Conservation (phyloP, 257 asterid species). For the Primulina tabacum region DNA sequence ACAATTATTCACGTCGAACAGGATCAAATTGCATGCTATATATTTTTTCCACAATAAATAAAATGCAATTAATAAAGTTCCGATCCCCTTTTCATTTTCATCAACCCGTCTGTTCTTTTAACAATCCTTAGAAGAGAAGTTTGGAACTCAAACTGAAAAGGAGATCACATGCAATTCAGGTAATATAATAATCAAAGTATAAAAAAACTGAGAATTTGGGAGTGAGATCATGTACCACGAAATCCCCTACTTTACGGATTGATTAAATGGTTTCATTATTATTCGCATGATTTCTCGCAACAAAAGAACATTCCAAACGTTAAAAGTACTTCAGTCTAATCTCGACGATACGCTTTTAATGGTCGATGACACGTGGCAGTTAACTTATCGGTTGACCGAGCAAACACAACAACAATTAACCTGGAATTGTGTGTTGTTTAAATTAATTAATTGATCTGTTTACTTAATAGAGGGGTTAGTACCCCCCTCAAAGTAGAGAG, state of each 20-base stretch:
- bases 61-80: too few relatives aligned
- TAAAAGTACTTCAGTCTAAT: background rate
- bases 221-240: background rate
- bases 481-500: background rate
- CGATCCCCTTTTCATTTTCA: too few relatives aligned
- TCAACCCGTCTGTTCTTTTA: background rate
- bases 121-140: background rate
- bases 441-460: background rate
- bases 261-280: background rate
- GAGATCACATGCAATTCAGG: background rate
- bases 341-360: background rate
- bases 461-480: background rate
- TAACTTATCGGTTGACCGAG: too few relatives aligned
- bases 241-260: background rate
- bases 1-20: too few relatives aligned
- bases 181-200: background rate
- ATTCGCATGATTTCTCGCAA: background rate
- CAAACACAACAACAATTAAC: too few relatives aligned
- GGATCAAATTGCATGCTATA: too few relatives aligned
- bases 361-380: background rate
- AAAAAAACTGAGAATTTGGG: background rate
- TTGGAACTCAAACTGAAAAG: background rate
- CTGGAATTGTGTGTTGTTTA: too few relatives aligned
- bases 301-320: background rate
- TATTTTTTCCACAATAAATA: too few relatives aligned